phyloP scores from a whole-genome alignment of 257 asterid genomes.

The Asclepias syriaca region DNA sequence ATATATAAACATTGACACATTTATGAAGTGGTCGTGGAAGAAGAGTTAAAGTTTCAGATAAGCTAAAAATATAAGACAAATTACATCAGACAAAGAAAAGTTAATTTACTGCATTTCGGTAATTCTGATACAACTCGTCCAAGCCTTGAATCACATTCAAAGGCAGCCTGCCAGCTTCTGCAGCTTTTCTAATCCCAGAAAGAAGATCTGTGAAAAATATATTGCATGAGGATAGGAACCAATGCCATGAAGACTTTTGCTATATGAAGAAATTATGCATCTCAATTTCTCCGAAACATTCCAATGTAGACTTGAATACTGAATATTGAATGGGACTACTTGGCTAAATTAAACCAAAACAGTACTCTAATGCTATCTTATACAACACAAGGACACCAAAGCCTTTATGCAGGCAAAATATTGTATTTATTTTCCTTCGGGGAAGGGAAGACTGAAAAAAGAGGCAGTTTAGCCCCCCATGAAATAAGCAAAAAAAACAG shows the following conservation, averaged over 20 bases:
- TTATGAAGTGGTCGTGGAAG: conserved; percentile 5
- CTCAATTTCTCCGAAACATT: not conserved
- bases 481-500: not conserved
- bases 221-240: conserved; percentile 11
- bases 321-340: not conserved
- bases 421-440: not conserved
- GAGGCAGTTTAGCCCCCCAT: no score
- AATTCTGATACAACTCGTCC: conserved; percentile 81
- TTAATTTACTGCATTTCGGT: conserved; percentile 73
- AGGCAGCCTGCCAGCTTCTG: conserved; percentile 76
- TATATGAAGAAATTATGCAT: not conserved
- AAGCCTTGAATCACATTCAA: conserved; percentile 58
- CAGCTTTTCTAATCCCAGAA: conserved; percentile 59
- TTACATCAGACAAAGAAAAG: conserved; percentile 32
- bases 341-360: not conserved
- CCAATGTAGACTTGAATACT: not conserved
- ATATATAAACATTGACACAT: not conserved
- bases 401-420: not conserved
- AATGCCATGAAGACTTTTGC: not conserved
- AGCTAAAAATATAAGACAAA: conserved; percentile 17
- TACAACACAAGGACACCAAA: not conserved
- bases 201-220: conserved; percentile 57
- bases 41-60: not conserved
- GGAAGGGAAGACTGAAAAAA: not conserved
- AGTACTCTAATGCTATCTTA: not conserved